Conservation (phyloP, 73 alveolate species). For the Paramecium tetraurelia region DNA sequence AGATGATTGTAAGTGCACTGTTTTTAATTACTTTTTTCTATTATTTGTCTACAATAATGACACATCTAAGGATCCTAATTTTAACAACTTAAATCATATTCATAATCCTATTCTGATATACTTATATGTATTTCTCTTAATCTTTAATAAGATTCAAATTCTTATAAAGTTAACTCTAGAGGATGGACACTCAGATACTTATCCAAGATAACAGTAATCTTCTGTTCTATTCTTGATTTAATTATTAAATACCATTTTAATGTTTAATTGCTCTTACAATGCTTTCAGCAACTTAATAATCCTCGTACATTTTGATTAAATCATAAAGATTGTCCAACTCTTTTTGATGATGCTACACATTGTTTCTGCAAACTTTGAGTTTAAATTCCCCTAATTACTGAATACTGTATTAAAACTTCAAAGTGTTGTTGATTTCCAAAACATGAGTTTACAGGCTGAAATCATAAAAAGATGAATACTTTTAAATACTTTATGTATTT, state of each 20-base stretch:
- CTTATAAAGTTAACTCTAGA: neutral
- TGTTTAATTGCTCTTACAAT: neutral
- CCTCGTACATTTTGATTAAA: neutral
- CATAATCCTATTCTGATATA: neutral
- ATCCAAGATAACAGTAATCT: neutral
- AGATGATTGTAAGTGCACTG: slow-evolving; percentile 18
- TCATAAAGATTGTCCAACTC: neutral
- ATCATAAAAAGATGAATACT: neutral
- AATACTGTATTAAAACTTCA: neutral
- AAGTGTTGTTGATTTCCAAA: neutral
- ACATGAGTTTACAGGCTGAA: neutral
- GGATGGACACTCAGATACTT: neutral
- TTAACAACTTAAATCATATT: neutral
- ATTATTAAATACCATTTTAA: neutral
- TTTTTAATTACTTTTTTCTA: neutral
- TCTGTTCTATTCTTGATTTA: neutral
- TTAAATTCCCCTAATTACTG: neutral
- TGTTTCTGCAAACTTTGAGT: neutral
- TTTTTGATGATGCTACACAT: neutral
- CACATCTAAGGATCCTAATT: neutral
- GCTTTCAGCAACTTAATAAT: slow-evolving; percentile 30
- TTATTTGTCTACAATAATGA: neutral
- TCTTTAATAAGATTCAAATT: neutral
- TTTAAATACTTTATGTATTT: neutral
- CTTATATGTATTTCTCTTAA: neutral